phyloP scores from a whole-genome alignment of 306 rosid species.

The Mimosa bimucronata region DNA sequence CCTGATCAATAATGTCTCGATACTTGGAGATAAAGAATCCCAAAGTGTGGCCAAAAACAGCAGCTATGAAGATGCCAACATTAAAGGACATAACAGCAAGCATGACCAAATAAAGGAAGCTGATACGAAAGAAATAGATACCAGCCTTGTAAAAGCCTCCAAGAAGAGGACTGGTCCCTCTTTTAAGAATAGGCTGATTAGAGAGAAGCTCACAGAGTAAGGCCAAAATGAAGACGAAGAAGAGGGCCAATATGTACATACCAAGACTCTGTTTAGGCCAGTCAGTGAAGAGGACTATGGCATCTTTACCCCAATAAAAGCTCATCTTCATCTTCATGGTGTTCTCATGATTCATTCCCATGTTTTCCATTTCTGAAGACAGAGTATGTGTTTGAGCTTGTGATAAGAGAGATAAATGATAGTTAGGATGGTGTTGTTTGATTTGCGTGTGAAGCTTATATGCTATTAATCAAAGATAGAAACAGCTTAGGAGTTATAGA shows the following conservation, averaged over 20 bases:
- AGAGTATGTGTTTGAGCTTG: neutral
- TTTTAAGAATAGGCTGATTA: conserved; percentile 40
- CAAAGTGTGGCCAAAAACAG: conserved; percentile 62
- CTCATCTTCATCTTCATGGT: conserved; percentile 54
- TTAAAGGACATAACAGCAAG: conserved; percentile 82
- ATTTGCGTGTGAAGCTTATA: conserved; percentile 15
- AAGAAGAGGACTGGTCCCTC: neutral
- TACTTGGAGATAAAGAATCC: conserved; percentile 59
- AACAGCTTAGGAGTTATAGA: neutral
- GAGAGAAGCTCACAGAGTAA: conserved; percentile 49
- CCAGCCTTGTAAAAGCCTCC: conserved; percentile 40
- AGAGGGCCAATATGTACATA: conserved; percentile 61
- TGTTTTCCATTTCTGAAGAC: neutral
- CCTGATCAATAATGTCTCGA: conserved; percentile 40
- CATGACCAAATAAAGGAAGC: conserved; percentile 67
- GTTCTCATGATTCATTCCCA: conserved; percentile 7
- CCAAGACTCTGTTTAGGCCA: conserved; percentile 65
- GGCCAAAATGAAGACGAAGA: conserved; percentile 60
- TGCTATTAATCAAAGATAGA: conserved; percentile 2
- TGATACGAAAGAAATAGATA: conserved; percentile 46
- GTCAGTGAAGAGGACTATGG: conserved; percentile 52
- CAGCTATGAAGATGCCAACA: conserved; percentile 66
- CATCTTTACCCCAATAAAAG: conserved; percentile 77
- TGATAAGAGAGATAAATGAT: neutral
- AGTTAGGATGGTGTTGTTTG: conserved; percentile 1